Evolutionary conservation across 257 asterid genomes (phyloP), one percentile per base, ranked within the genome.

Genomic region (Solanum raphanifolium): DNA sequence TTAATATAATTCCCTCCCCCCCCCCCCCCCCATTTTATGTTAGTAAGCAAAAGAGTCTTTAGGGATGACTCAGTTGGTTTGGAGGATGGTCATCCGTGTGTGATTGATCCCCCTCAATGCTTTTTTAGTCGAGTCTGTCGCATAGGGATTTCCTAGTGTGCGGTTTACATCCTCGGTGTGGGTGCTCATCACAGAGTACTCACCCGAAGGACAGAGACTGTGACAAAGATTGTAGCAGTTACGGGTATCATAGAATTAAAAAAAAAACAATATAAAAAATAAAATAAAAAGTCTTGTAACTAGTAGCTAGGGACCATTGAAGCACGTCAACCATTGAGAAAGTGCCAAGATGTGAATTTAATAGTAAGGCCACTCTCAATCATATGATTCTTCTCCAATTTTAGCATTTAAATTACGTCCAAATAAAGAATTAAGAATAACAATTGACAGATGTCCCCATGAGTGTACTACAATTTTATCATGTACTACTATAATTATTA

Each of bases 271-370:
- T 13, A 71, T 31, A 71, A 71, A 71, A 29, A 3, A 15, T 11
- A 13, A 48, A 48, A 43, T 3, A 2, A 31, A 32, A 72, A 72
- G 15, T 34, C 27, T 32, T 72, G 79, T 32, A 7, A 72, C 15
- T 72, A 16, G 43, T 52, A 52, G 62, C 9, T 34, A 34, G 81
- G 81, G 81, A 34, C 81, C 81, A 73, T 73, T 73, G 13, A 73
- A 20, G 16, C 81, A 73, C 46, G 29, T 20, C 81, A 34, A 73
- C 15, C 81, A 73, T 12, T 73, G 46, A 34, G 81, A 34, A 73
- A 73, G 38, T 73, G 81, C 81, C 81, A 73, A 34, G 81, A 20
- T 73, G 29, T 73, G 81, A 73, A 73, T 34, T 34, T 34, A 73
- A 9, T 34, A 73, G 27, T 34, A 34, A 68, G 81, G 46, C 46